Evolutionary conservation across 2,329 filamentous ascomycete genomes (phyloP).

Genomic region (Aspergillus pseudoglaucus): DNA sequence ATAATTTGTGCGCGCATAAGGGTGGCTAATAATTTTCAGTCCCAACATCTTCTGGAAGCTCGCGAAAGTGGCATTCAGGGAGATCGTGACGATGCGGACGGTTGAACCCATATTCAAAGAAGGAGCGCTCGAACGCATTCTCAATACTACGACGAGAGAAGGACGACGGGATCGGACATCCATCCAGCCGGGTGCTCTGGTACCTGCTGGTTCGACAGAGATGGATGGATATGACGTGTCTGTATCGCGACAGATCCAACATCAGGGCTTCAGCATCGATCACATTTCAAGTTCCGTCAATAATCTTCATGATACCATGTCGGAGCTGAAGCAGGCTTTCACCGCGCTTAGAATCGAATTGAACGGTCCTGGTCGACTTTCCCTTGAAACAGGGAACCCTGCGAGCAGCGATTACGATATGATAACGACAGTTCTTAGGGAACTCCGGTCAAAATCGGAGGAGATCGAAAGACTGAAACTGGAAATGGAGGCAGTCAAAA

Average conservation of each 20-base stretch:
- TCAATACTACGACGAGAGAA: conserved; percentile 19
- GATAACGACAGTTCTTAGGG: conserved; percentile 32
- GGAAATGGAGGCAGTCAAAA: conserved; percentile 32
- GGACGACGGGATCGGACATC: conserved; percentile 13
- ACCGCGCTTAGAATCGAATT: conserved; percentile 32
- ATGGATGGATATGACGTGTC: conserved; percentile 13
- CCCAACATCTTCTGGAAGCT: conserved; percentile 36
- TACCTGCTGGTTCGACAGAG: conserved; percentile 14
- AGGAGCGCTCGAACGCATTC: conserved; percentile 24
- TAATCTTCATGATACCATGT: conserved; percentile 34
- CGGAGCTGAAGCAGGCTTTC: conserved; percentile 34
- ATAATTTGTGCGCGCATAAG: neutral
- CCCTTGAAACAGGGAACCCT: conserved; percentile 13
- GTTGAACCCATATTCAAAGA: conserved; percentile 30
- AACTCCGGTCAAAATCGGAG: conserved; percentile 33
- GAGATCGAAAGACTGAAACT: conserved; percentile 34
- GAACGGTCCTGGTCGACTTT: conserved; percentile 21
- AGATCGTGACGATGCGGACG: conserved; percentile 35
- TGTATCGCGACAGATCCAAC: conserved; percentile 30
- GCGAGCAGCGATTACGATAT: conserved; percentile 27
- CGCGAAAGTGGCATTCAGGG: conserved; percentile 32
- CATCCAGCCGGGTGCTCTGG: conserved; percentile 17
- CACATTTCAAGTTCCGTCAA: conserved; percentile 34
- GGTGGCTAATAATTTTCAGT: conserved; percentile 13
- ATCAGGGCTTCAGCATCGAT: conserved; percentile 31